These are phyloP conservation scores for Fusarium drepaniforme DNA, from an alignment of 2,329 filamentous ascomycete genomes.

Conservation along the genomic window DNA sequence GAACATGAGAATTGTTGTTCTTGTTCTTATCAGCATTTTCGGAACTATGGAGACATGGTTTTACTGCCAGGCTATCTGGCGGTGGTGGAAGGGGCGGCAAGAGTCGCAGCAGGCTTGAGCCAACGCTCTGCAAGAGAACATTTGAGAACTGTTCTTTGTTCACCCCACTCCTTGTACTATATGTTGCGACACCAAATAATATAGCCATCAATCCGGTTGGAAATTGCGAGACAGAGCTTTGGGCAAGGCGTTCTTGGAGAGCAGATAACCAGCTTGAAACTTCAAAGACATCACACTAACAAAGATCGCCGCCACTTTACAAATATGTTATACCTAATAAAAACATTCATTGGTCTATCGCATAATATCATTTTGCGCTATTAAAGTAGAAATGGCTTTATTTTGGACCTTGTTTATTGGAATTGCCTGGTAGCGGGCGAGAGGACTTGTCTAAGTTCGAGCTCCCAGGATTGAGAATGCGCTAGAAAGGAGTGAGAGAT, in stretches of 20 bases:
- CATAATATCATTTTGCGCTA: no score
- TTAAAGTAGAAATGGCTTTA: no score
- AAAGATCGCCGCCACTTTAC: not conserved
- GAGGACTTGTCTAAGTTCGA: no score
- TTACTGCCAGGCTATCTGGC: conserved; percentile 47
- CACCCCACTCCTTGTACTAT: not conserved
- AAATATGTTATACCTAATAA: not conserved
- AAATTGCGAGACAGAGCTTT: not conserved
- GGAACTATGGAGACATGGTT: conserved; percentile 51
- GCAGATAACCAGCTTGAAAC: not conserved
- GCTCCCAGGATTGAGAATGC: no score
- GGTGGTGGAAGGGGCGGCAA: conserved; percentile 40
- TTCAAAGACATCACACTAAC: not conserved
- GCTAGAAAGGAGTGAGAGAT: no score
- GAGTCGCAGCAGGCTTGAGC: not conserved
- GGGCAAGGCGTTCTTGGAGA: not conserved
- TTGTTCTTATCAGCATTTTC: conserved; percentile 44
- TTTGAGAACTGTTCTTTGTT: not conserved
- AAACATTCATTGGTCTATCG: not conserved
- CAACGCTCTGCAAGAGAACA: not conserved
- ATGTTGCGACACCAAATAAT: not conserved
- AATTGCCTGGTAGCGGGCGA: no score
- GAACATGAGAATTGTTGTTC: conserved; percentile 41
- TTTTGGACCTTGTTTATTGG: no score
- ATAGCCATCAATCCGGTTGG: not conserved